A percentile compares a stretch with the other conserved stretches of the same genome.
Evolutionary conservation across 352 stramenopile species (phyloP).

Genomic region (Pythium myriotylum): DNA sequence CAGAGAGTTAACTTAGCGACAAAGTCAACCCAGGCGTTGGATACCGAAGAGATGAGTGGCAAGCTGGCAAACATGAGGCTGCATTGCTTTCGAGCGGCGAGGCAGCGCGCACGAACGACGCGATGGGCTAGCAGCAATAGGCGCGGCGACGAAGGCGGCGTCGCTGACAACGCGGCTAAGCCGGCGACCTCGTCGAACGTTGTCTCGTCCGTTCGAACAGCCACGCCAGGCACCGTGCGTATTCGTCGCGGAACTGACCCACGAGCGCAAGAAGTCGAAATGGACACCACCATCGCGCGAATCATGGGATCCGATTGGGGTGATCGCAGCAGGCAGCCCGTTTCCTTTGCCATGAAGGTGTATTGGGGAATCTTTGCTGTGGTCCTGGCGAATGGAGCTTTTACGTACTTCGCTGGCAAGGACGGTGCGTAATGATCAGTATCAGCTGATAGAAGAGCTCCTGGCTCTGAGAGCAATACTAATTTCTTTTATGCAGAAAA

Average conservation of each 20-base stretch:
- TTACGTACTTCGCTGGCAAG: slow-evolving; percentile 32
- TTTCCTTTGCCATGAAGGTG: slow-evolving; percentile 39
- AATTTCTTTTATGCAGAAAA: slow-evolving; percentile 4
- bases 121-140: too few species aligned
- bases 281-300: slow-evolving; percentile 32
- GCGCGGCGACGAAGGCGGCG: background rate
- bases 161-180: background rate
- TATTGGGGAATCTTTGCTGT: slow-evolving; percentile 47
- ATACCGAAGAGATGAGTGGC: slow-evolving; percentile 3
- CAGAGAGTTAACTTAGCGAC: too few species aligned
- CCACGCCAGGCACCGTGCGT: slow-evolving; percentile 24
- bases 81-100: background rate
- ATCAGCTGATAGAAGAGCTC: too few species aligned
- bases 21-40: too few species aligned
- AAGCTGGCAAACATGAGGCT: slow-evolving; percentile 22
- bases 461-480: too few species aligned
- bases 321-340: slow-evolving; percentile 39
- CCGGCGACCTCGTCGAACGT: background rate
- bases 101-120: too few species aligned
- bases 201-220: slow-evolving; percentile 16
- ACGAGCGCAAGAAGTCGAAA: slow-evolving; percentile 26
- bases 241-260: slow-evolving; percentile 25
- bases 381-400: slow-evolving; percentile 39
- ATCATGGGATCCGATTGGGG: slow-evolving; percentile 47
- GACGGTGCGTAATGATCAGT: slow-evolving; percentile 19